These are phyloP conservation scores for Crotalaria pallida DNA, from an alignment of 306 rosid genomes.

Conservation along the genomic window DNA sequence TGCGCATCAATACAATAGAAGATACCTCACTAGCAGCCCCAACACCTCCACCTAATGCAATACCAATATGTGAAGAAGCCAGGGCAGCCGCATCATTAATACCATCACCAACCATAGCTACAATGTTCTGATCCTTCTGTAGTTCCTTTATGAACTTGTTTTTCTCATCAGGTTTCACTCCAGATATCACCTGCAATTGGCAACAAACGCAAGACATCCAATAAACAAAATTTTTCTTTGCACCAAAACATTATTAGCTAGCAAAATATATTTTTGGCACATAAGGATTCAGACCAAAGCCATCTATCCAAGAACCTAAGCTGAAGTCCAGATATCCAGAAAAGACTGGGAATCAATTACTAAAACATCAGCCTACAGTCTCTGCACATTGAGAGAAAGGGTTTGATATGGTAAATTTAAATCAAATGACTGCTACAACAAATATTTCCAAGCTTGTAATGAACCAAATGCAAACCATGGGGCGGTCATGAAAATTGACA, in stretches of 20 bases:
- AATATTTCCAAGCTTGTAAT: neutral
- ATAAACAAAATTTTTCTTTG: neutral
- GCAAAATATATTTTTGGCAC: neutral
- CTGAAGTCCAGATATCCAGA: conserved; percentile 2
- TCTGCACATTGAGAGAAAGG: neutral
- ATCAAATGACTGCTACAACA: neutral
- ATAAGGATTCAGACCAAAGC: neutral
- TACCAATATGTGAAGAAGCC: conserved; percentile 83
- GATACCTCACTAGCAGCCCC: conserved; percentile 99
- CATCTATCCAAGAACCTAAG: neutral
- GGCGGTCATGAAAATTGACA: neutral
- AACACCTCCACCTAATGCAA: conserved; percentile 95
- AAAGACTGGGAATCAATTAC: neutral
- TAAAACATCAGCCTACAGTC: neutral
- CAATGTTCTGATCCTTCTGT: conserved; percentile 55
- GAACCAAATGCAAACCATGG: neutral
- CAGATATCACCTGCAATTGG: conserved; percentile 65
- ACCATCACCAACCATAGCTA: conserved; percentile 99
- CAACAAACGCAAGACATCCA: neutral
- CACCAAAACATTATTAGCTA: neutral
- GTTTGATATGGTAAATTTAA: neutral
- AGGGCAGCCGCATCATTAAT: conserved; percentile 98
- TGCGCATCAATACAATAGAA: conserved; percentile 84
- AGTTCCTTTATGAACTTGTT: conserved; percentile 64
- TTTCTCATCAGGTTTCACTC: conserved; percentile 81